These are phyloP conservation scores for Wickerhamomyces subpelliculosus DNA, from an alignment of 805 yeast genomes.

Conservation along the genomic window DNA sequence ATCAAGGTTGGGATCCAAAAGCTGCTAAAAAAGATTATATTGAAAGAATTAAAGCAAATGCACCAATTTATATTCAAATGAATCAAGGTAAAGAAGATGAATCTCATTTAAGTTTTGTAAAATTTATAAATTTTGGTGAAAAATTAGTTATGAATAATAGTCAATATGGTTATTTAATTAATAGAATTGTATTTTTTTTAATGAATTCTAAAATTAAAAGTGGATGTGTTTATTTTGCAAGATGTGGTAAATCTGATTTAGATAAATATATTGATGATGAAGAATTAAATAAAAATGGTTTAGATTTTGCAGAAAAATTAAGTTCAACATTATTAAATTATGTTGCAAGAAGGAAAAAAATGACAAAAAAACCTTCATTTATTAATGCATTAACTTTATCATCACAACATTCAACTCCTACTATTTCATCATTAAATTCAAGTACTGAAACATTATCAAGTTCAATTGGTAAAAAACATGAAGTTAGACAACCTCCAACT, in stretches of 20 bases:
- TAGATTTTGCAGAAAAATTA: conserved; percentile 56
- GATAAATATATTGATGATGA: conserved; percentile 71
- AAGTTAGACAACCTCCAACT: conserved; percentile 30
- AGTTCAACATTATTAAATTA: conserved; percentile 43
- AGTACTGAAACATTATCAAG: conserved; percentile 8
- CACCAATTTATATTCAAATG: conserved; percentile 70
- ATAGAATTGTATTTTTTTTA: conserved; percentile 84
- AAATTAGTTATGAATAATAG: conserved; percentile 72
- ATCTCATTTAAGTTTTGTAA: conserved; percentile 61
- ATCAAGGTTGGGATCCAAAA: conserved; percentile 64
- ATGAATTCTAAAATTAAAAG: conserved; percentile 84
- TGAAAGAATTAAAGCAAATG: conserved; percentile 59
- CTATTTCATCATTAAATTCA: conserved; percentile 9
- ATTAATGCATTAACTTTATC: too few relatives aligned
- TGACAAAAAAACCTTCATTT: neutral
- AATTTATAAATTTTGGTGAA: conserved; percentile 88
- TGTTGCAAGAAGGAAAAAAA: conserved; percentile 25
- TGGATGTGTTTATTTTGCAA: conserved; percentile 90
- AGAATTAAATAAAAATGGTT: conserved; percentile 69
- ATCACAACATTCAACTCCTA: conserved; percentile 3
- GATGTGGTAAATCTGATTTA: conserved; percentile 50
- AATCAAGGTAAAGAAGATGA: conserved; percentile 30
- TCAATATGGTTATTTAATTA: conserved; percentile 81
- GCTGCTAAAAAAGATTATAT: conserved; percentile 74
- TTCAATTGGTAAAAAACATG: conserved; percentile 15